Evolutionary conservation across 306 rosid genomes (phyloP).

Genomic region (Dalbergia oliveri): DNA sequence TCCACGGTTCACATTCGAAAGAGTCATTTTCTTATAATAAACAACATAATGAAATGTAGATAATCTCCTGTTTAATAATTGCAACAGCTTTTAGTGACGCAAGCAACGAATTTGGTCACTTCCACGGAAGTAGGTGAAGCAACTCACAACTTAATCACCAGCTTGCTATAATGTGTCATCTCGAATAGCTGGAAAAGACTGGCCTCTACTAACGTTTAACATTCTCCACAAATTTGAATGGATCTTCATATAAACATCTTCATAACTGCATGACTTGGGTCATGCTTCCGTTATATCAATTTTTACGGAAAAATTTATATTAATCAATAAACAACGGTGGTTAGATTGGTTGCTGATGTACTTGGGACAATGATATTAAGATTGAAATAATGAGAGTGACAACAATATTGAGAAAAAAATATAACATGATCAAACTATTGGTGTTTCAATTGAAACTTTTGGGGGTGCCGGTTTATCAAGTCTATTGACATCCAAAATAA

Average conservation of each 20-base stretch:
- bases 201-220: background rate
- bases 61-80: background rate
- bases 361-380: background rate
- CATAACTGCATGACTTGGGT: background rate
- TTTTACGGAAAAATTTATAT: background rate
- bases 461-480: background rate
- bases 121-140: constrained; percentile 25
- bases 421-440: background rate
- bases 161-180: constrained; percentile 13
- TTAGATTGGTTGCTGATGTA: constrained; percentile 10
- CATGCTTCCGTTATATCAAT: background rate
- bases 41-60: constrained; percentile 5
- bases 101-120: constrained; percentile 15
- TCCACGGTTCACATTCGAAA: background rate
- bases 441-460: too few species aligned
- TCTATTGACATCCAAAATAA: background rate
- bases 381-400: background rate
- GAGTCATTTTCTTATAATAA: constrained; percentile 1
- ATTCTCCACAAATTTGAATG: background rate
- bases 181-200: background rate
- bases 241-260: background rate
- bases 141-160: constrained; percentile 26
- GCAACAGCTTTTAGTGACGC: background rate
- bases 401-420: background rate
- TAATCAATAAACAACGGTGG: constrained; percentile 3